phyloP scores from a whole-genome alignment of 148 eudicot species.

The Bassia scoparia region DNA sequence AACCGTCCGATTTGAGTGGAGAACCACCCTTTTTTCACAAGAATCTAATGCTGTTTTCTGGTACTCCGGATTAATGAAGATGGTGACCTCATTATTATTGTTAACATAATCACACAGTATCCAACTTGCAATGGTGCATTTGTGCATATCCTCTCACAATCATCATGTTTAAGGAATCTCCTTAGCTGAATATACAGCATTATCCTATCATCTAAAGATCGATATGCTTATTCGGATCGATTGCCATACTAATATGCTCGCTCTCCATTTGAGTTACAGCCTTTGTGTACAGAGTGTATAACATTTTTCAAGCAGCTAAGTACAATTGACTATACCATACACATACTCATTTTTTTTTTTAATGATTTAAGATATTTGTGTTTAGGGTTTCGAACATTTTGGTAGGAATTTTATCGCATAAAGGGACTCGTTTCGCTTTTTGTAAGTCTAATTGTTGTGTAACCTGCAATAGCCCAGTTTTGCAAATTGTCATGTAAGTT shows the following conservation, averaged over 20 bases:
- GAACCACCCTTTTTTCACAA: background rate
- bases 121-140: slow-evolving; percentile 1
- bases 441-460: too few species aligned
- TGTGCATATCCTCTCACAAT: slow-evolving; percentile 4
- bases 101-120: slow-evolving; percentile 4
- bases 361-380: too few species aligned
- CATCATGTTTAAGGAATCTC: background rate
- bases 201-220: background rate
- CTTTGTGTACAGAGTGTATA: too few species aligned
- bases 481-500: background rate
- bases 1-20: background rate
- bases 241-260: too few species aligned
- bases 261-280: too few species aligned
- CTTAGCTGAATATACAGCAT: slow-evolving; percentile 10
- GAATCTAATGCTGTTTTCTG: slow-evolving; percentile 3
- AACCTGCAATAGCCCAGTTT: too few species aligned
- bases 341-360: too few species aligned
- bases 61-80: background rate
- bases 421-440: too few species aligned
- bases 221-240: background rate
- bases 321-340: too few species aligned
- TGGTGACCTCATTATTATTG: slow-evolving; percentile 2
- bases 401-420: too few species aligned
- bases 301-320: too few species aligned
- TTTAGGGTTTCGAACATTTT: too few species aligned